Evolutionary conservation across 179 eudicot species (phyloP).

Genomic region (Vitellaria paradoxa): DNA sequence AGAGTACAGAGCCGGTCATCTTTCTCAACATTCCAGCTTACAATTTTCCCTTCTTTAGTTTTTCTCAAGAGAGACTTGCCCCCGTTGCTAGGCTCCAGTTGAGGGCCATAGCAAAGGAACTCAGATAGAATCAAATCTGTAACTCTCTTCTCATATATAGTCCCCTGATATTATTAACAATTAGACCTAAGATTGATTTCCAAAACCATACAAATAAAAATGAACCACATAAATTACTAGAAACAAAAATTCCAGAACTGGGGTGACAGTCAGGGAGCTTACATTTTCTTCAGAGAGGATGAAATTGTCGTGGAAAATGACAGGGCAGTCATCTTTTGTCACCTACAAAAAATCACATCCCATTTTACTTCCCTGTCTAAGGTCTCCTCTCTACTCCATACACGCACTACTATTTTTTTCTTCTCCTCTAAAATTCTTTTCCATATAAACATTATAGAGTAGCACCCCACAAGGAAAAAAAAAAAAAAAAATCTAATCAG

Average conservation of each 20-base stretch:
- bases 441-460: not conserved
- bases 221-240: not conserved
- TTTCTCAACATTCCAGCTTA: conserved; percentile 62
- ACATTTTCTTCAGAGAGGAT: conserved; percentile 69
- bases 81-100: conserved; percentile 37
- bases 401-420: conserved; percentile 5
- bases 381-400: conserved; percentile 12
- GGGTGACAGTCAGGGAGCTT: conserved; percentile 18
- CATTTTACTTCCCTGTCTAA: conserved; percentile 9
- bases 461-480: too few relatives aligned
- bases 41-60: conserved; percentile 64
- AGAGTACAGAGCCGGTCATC: conserved; percentile 75
- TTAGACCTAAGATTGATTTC: not conserved
- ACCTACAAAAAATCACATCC: conserved; percentile 46
- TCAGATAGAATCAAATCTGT: conserved; percentile 65
- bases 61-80: conserved; percentile 67
- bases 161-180: conserved; percentile 40
- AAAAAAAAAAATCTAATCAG: too few relatives aligned
- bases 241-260: not conserved
- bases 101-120: conserved; percentile 74
- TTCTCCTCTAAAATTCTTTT: not conserved
- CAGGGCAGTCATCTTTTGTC: conserved; percentile 72
- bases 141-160: conserved; percentile 62
- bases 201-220: not conserved
- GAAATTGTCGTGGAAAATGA: conserved; percentile 80